These are phyloP conservation scores for Pseudopyricularia cyperi DNA, from an alignment of 2,329 filamentous ascomycete genomes.

Conservation along the genomic window DNA sequence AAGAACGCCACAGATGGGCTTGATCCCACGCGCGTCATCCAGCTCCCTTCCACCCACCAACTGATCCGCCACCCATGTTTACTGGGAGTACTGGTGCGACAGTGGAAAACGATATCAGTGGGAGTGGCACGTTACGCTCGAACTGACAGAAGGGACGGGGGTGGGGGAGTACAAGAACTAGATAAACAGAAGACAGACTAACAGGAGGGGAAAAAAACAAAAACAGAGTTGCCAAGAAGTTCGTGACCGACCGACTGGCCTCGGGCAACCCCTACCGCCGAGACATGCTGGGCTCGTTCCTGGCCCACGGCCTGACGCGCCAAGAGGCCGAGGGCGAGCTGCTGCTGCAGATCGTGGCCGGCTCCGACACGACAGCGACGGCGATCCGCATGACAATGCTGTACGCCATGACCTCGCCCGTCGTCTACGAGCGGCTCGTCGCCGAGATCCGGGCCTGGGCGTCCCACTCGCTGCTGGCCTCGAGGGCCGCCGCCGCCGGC, in stretches of 20 bases:
- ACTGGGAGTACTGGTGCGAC: not conserved
- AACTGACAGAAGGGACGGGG: not conserved
- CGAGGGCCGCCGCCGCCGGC: constrained; percentile 6
- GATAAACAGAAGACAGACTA: not conserved
- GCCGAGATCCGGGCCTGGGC: constrained; percentile 22
- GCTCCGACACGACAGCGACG: constrained; percentile 16
- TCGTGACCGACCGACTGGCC: constrained; percentile 16
- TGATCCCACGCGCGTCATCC: no score
- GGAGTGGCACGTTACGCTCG: not conserved
- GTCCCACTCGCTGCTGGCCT: not conserved
- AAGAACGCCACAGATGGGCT: no score
- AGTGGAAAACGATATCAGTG: not conserved
- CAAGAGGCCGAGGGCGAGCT: constrained; percentile 29
- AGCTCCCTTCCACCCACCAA: no score
- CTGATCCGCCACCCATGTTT: no score
- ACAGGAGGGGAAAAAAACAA: not conserved
- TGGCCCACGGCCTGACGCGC: constrained; percentile 23
- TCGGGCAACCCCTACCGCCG: constrained; percentile 14
- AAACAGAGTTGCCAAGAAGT: constrained; percentile 24
- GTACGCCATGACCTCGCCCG: constrained; percentile 12
- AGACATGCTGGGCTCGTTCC: constrained; percentile 27
- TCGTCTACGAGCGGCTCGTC: constrained; percentile 10
- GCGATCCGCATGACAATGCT: constrained; percentile 13
- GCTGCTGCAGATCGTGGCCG: constrained; percentile 21
- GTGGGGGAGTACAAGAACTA: no score